Percentiles rank a stretch among this genome's conserved stretches.
Conservation (phyloP, 1,284 basidiomycete genomes). For the Ceratobasidium sp. region DNA sequence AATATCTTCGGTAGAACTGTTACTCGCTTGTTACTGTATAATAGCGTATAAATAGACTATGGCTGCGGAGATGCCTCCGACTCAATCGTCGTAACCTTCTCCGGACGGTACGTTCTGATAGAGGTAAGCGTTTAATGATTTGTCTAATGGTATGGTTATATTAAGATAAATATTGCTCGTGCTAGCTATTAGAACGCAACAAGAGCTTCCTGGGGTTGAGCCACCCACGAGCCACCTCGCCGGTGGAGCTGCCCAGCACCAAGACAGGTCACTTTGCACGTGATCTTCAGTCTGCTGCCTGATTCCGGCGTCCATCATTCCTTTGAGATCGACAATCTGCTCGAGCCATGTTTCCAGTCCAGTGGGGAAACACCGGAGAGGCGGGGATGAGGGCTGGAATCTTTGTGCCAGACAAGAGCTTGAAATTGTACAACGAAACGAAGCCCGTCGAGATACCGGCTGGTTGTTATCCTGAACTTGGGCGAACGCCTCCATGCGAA, state of each 20-base stretch:
- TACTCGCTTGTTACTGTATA: background rate
- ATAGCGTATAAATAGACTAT: too few relatives aligned
- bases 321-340: background rate
- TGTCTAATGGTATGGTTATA: too few relatives aligned
- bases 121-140: too few relatives aligned
- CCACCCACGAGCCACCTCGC: background rate
- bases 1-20: background rate
- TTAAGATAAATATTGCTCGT: too few relatives aligned
- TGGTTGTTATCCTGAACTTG: slow-evolving; percentile 29
- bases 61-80: background rate
- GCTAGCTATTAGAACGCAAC: too few relatives aligned
- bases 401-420: background rate
- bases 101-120: too few relatives aligned
- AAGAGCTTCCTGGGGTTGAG: too few relatives aligned
- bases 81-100: too few relatives aligned
- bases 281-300: background rate
- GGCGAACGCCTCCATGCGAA: slow-evolving; percentile 27
- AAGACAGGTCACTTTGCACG: background rate
- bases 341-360: slow-evolving; percentile 26
- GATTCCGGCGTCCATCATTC: background rate
- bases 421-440: slow-evolving; percentile 22
- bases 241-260: background rate
- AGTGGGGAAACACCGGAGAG: background rate
- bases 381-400: background rate
- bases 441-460: slow-evolving; percentile 12